Base-by-base conservation (phyloP, 768 basidiomycete species). In the Tylopilus subfusipes region DNA sequence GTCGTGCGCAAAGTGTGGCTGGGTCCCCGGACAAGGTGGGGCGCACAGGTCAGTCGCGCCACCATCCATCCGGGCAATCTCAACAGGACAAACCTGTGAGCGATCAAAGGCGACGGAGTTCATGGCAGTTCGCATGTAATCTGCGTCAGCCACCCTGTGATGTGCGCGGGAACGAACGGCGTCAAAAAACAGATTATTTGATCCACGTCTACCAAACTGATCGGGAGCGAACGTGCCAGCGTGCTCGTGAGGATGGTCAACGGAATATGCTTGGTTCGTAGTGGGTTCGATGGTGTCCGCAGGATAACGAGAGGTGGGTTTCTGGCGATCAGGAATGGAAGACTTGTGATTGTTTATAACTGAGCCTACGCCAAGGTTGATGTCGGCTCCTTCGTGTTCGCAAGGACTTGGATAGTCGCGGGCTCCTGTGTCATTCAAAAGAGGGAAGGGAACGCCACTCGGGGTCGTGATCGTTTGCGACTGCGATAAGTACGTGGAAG, bases 181-280 rank as follows among this genome's bases (percentile, higher is more conserved):
- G 68, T 75, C 77, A 57, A 76, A 76, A 50, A 73, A 63, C 16
- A 73, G 57, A 49, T 73, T 70, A 55, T 74, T 75, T 44, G 72
- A 71, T 42, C 62, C 66, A 34, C 68, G 72, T 40, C 72, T 68
- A 38, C 68, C 69, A 48, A 58, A 60, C 39, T 69, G 69, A 60
- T 61, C 65, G 36, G 57, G 18, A 46, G 42, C 10, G 16, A 56
- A 52, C 18, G 54, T n/a, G 24, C 54, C 50, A 40, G 45, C n/a
- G 42, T 60, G 49, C 34, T 54, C 57, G 52, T 58, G 45, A 21
- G 55, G 52, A 39, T 56, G 56, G 46, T 67, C 63, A 19, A 45
- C 29, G 11, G 61, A 27, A 42, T 54, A 42, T 10, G 48, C 21
- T 34, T 64, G 48, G 56, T 59, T 55, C 42, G 59, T 27, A 39